A percentile compares a stretch with the other conserved stretches of the same genome.
Evolutionary conservation across 2,329 filamentous ascomycete genomes (phyloP).

Genomic region (Trichoderma arundinaceum): DNA sequence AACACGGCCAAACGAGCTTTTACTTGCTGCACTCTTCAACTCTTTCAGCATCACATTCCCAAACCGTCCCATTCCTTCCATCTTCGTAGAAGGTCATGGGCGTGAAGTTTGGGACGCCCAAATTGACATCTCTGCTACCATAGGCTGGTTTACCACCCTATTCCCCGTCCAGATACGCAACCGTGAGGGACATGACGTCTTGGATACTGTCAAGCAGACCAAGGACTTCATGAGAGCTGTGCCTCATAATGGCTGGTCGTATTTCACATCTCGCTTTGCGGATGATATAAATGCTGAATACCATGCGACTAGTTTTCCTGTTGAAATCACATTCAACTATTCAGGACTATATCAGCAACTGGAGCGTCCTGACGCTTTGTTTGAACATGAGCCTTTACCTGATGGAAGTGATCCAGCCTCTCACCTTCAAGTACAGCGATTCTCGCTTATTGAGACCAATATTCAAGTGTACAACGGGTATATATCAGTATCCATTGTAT

Average conservation of each 20-base stretch:
- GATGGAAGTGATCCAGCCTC: conserved; percentile 5
- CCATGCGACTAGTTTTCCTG: conserved; percentile 43
- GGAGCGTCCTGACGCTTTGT: conserved; percentile 15
- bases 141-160: conserved; percentile 48
- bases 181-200: neutral
- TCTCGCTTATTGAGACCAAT: neutral
- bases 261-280: conserved; percentile 35
- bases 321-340: conserved; percentile 41
- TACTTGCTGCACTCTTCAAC: conserved; percentile 36
- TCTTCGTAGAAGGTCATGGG: conserved; percentile 45
- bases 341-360: conserved; percentile 31
- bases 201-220: conserved; percentile 32
- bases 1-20: conserved; percentile 31
- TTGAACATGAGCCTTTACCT: conserved; percentile 3
- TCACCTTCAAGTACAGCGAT: neutral
- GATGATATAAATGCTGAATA: conserved; percentile 35
- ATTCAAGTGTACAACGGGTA: neutral
- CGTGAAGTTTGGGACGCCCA: conserved; percentile 41
- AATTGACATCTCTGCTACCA: conserved; percentile 42
- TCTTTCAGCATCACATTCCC: conserved; percentile 39
- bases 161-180: conserved; percentile 36
- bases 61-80: conserved; percentile 36
- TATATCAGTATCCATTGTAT: neutral
- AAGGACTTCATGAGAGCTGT: conserved; percentile 36
- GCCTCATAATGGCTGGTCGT: conserved; percentile 34